Evolutionary conservation across 1,139 yeast species (phyloP).

Genomic region (Pichia inconspicua): DNA sequence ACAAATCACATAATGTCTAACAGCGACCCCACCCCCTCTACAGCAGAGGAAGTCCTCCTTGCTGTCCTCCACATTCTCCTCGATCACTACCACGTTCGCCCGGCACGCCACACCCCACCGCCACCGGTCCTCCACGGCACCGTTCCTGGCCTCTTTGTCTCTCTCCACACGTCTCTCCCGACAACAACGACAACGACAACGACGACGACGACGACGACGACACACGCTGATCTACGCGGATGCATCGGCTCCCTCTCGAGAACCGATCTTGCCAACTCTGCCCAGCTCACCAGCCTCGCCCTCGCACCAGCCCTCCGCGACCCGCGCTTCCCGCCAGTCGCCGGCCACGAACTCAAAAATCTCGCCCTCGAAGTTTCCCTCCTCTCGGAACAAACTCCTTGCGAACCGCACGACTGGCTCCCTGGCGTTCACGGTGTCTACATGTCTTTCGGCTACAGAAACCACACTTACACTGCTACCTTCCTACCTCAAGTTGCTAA

Average conservation of each 20-base stretch:
- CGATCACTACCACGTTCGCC: background rate
- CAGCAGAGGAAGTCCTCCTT: background rate
- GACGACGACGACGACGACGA: too few relatives aligned
- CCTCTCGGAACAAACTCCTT: conserved; percentile 44
- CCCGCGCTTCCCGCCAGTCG: conserved; percentile 66
- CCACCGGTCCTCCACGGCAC: background rate
- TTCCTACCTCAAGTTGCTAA: conserved; percentile 84
- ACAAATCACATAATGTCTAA: background rate
- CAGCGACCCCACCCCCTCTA: background rate
- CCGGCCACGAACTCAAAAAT: conserved; percentile 41
- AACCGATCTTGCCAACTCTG: conserved; percentile 30
- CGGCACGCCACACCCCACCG: background rate
- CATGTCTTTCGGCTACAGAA: conserved; percentile 27
- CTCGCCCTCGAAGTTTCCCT: conserved; percentile 44
- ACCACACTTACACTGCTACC: conserved; percentile 43
- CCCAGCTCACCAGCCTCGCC: conserved; percentile 59
- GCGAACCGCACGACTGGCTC: conserved; percentile 60
- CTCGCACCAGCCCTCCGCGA: conserved; percentile 70
- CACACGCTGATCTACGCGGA: too few relatives aligned
- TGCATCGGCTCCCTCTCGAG: conserved; percentile 82
- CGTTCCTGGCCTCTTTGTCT: background rate
- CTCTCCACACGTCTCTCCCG: background rate
- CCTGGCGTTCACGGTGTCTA: conserved; percentile 79
- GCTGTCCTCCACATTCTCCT: background rate
- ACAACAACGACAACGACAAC: too few relatives aligned